Evolutionary conservation across 257 asterid species (phyloP), one percentile per base, ranked within the genome.

Genomic region (Avicennia marina): DNA sequence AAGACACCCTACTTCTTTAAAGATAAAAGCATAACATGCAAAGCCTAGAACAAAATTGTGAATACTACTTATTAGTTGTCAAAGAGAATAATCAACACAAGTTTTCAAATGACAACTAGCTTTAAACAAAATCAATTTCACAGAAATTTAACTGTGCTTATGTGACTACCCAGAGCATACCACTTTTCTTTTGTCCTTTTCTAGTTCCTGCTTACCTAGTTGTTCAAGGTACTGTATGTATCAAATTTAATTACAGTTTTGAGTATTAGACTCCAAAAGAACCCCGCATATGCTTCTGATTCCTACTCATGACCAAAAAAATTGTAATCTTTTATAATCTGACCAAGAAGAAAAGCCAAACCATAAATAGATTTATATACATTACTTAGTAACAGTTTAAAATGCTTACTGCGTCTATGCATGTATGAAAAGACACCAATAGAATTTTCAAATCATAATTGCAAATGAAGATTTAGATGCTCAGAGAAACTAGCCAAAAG

Each of bases 91-190:
- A 26, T 34, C 44, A 46, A 7, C 16, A 21, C 2, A 43, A 12
- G 20, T 19, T 10, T 42, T 17, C 21, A 27, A 5, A 11, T 22
- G 25, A 51, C 40, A 0, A n/a, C n/a, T 15, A 64, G 46, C 46
- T 55, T 21, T 54, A 15, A 13, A 21, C 10, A 24, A 52, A 43
- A 41, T 20, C 33, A 48, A 26, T 58, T 66, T 40, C 29, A 56
- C 20, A 13, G 20, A n/a, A 50, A 50, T 40, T 40, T 58, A 11
- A 40, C 31, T 29, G 21, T 56, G 33, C 48, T 36, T 49, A n/a
- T 4, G 6, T 21, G 13, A 21, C 31, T 31, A 34, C 21, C 38
- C 19, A 6, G 26, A n/a, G 34, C 34, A 29, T 4, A 4, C 34
- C 41, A 15, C 31, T 49, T n/a, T n/a, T n/a, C n/a, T n/a, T n/a